Evolutionary conservation across 2,329 filamentous ascomycete genomes (phyloP).

Genomic region (Sclerotinia sclerotiorum): DNA sequence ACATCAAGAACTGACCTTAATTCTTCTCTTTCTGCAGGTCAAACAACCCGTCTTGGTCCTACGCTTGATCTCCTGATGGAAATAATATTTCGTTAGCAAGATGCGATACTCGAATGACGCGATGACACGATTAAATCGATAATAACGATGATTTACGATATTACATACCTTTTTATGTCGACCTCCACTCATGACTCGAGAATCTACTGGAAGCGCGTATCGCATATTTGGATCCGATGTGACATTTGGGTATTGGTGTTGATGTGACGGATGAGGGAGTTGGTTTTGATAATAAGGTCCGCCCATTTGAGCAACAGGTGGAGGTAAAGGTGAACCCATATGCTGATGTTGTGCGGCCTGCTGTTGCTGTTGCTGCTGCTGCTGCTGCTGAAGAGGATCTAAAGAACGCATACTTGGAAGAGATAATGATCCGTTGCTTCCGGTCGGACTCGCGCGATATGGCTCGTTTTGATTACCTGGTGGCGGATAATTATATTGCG

Average conservation of each 20-base stretch:
- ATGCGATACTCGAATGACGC: slow-evolving; percentile 24
- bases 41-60: slow-evolving; percentile 73
- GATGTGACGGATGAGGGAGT: slow-evolving; percentile 46
- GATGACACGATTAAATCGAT: slow-evolving; percentile 19
- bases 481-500: slow-evolving; percentile 50
- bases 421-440: slow-evolving; percentile 48
- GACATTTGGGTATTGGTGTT: slow-evolving; percentile 51
- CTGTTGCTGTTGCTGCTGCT: slow-evolving; percentile 29
- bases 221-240: slow-evolving; percentile 52
- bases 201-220: slow-evolving; percentile 55
- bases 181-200: slow-evolving; percentile 58
- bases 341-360: slow-evolving; percentile 39
- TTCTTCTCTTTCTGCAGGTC: slow-evolving; percentile 64
- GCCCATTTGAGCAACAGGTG: slow-evolving; percentile 51
- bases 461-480: slow-evolving; percentile 43
- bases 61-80: slow-evolving; percentile 65
- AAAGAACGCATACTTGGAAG: slow-evolving; percentile 53
- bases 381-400: slow-evolving; percentile 44
- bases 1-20: slow-evolving; percentile 60
- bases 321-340: slow-evolving; percentile 55
- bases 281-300: slow-evolving; percentile 49
- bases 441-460: slow-evolving; percentile 47
- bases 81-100: slow-evolving; percentile 33
- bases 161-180: slow-evolving; percentile 54
- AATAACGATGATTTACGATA: slow-evolving; percentile 1